Conservation (phyloP, 371 early-diverging fungal genomes). For the Mucor plumbeus region DNA sequence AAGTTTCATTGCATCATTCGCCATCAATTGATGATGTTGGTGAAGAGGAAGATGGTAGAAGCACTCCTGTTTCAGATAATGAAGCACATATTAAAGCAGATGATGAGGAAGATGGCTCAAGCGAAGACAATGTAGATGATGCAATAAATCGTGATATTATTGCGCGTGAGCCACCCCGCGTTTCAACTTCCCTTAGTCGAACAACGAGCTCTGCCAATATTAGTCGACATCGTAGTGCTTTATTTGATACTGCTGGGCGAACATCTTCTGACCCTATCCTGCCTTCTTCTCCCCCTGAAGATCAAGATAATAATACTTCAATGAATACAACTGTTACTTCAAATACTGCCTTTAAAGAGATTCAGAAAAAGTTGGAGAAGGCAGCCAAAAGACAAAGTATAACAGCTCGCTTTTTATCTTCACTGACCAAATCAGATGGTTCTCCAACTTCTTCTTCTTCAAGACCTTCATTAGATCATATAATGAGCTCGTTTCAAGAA, state of each 20-base stretch:
- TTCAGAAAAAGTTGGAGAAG: slow-evolving; percentile 44
- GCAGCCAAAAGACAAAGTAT: slow-evolving; percentile 52
- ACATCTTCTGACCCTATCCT: background rate
- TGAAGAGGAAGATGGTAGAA: slow-evolving; percentile 35
- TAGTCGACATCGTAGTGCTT: slow-evolving; percentile 8
- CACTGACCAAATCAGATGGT: slow-evolving; percentile 15
- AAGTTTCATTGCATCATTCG: slow-evolving; percentile 35
- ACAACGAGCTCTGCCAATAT: slow-evolving; percentile 19
- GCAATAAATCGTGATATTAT: slow-evolving; percentile 40
- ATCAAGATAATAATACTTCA: background rate
- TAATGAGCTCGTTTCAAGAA: slow-evolving; percentile 24
- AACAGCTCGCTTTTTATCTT: slow-evolving; percentile 46
- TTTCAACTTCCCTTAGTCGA: slow-evolving; percentile 41
- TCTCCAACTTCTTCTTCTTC: background rate
- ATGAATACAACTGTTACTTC: slow-evolving; percentile 1
- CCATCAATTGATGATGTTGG: slow-evolving; percentile 11
- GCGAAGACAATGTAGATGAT: slow-evolving; percentile 50
- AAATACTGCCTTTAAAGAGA: slow-evolving; percentile 28
- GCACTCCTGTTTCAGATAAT: slow-evolving; percentile 34
- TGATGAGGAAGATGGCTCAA: slow-evolving; percentile 43
- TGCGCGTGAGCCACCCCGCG: slow-evolving; percentile 41
- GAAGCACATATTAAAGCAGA: slow-evolving; percentile 24
- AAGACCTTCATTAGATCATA: slow-evolving; percentile 27
- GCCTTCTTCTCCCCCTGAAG: slow-evolving; percentile 11
- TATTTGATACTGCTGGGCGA: slow-evolving; percentile 2